Conservation (phyloP, 495 filamentous ascomycete genomes). For the Talaromyces borbonicus region DNA sequence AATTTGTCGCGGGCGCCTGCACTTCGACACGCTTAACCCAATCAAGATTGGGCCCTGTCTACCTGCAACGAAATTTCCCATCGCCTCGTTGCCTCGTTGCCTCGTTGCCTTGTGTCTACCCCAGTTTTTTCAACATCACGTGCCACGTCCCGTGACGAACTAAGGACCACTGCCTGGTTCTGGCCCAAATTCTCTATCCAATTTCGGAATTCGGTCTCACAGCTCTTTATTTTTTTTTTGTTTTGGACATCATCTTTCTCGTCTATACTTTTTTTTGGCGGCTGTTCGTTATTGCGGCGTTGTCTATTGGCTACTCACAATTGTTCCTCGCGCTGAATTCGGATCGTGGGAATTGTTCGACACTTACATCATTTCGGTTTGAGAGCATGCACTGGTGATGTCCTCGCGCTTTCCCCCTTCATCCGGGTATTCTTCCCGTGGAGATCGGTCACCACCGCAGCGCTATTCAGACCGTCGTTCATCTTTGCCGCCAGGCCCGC, state of each 20-base stretch:
- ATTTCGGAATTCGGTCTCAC: too few species aligned
- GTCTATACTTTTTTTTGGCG: too few species aligned
- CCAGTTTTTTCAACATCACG: constrained; percentile 6
- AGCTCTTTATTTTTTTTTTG: too few species aligned
- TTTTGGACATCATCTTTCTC: too few species aligned
- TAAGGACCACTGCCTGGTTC: constrained; percentile 2
- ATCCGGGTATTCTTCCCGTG: constrained; percentile 39
- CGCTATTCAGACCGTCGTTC: constrained; percentile 35
- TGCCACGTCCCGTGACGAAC: constrained; percentile 6
- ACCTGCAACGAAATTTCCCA: too few species aligned
- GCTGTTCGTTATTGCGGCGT: too few species aligned
- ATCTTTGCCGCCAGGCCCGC: constrained; percentile 21
- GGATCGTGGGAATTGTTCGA: not conserved
- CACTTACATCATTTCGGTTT: constrained; percentile 6
- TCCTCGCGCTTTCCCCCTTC: constrained; percentile 36
- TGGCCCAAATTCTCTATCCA: too few species aligned
- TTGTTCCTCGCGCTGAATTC: not conserved
- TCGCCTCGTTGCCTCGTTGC: too few species aligned
- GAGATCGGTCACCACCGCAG: constrained; percentile 32
- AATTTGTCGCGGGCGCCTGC: not conserved
- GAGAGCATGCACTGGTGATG: constrained; percentile 44
- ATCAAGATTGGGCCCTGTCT: too few species aligned
- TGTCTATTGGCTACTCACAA: too few species aligned
- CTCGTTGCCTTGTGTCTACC: too few species aligned
- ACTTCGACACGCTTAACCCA: not conserved